Conservation (phyloP, 1,139 yeast genomes). For the Scheffersomyces parashehatae region DNA sequence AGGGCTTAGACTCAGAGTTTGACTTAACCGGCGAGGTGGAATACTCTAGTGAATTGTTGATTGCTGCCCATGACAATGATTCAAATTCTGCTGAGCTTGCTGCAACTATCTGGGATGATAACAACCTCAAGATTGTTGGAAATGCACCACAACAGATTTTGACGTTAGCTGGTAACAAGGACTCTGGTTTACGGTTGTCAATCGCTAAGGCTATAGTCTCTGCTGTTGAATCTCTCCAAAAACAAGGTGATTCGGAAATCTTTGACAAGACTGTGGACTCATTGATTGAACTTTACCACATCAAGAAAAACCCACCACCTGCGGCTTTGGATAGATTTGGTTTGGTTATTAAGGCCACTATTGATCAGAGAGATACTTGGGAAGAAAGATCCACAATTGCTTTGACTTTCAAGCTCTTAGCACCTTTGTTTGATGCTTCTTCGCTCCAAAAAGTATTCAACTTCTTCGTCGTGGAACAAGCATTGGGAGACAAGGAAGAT, state of each 20-base stretch:
- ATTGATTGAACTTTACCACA: constrained; percentile 56
- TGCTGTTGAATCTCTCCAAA: constrained; percentile 37
- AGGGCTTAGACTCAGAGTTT: constrained; percentile 83
- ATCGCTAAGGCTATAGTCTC: constrained; percentile 61
- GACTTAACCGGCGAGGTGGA: constrained; percentile 60
- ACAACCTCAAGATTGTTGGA: constrained; percentile 48
- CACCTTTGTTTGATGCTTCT: constrained; percentile 43
- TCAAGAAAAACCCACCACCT: constrained; percentile 72
- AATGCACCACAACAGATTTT: constrained; percentile 49
- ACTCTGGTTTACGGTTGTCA: constrained; percentile 67
- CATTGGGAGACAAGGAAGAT: constrained; percentile 72
- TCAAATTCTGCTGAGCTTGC: constrained; percentile 66
- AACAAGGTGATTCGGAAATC: constrained; percentile 17
- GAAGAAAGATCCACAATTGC: constrained; percentile 84
- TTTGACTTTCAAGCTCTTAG: constrained; percentile 58
- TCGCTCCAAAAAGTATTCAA: constrained; percentile 53
- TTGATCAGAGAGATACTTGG: constrained; percentile 73
- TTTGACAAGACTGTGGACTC: constrained; percentile 40
- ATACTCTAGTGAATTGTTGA: constrained; percentile 72
- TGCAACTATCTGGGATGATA: constrained; percentile 82
- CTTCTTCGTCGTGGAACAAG: constrained; percentile 60
- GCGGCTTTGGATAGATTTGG: constrained; percentile 80
- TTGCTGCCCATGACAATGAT: constrained; percentile 76
- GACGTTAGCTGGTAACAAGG: constrained; percentile 50
- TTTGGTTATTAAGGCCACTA: constrained; percentile 62